Percentiles rank a stretch among this genome's conserved stretches.
These are phyloP conservation scores for Aspergillus carlsbadensis DNA, from an alignment of 495 filamentous ascomycete genomes.

Conservation along the genomic window DNA sequence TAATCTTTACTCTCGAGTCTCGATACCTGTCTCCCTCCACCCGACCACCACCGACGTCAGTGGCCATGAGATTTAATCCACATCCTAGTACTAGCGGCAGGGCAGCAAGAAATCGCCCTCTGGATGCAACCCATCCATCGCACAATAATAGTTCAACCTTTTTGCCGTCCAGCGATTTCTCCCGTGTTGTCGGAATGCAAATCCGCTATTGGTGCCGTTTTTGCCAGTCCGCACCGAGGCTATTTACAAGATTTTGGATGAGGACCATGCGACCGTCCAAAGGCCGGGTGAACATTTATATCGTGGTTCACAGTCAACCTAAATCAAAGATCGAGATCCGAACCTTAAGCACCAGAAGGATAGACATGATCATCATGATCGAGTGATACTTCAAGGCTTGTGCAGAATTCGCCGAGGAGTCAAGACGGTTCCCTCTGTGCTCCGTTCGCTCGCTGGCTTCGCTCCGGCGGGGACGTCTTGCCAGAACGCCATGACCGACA, in stretches of 20 bases:
- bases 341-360: constrained; percentile 5
- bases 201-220: not conserved
- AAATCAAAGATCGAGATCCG: constrained; percentile 8
- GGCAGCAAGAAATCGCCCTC: not conserved
- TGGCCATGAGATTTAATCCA: constrained; percentile 6
- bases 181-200: not conserved
- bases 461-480: not conserved
- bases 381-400: constrained; percentile 2
- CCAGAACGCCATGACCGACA: not conserved
- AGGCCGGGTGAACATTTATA: not conserved
- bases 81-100: constrained; percentile 1
- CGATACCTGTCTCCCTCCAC: constrained; percentile 3
- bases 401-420: not conserved
- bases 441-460: too few species aligned
- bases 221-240: not conserved
- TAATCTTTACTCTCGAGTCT: not conserved
- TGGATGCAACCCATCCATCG: not conserved
- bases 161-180: not conserved
- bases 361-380: constrained; percentile 10
- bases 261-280: not conserved
- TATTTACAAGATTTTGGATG: not conserved
- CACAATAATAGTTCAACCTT: not conserved
- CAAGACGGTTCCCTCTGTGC: too few species aligned
- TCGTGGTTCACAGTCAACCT: not conserved
- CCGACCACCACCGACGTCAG: constrained; percentile 19